Evolutionary conservation across 257 asterid genomes (phyloP).

Genomic region (Nicotiana obtusifolia): DNA sequence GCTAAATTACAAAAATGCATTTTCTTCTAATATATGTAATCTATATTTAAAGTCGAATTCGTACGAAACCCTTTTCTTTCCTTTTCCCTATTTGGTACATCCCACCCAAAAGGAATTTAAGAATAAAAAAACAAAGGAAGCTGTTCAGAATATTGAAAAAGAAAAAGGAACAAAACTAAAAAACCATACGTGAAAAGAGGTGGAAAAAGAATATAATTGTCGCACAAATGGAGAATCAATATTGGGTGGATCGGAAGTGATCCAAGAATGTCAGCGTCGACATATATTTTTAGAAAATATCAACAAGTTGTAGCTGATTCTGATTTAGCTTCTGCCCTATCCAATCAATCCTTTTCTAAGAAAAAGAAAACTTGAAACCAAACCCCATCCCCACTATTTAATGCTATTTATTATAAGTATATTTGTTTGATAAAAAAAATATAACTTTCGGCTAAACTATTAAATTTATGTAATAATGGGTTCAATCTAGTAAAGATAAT

Average conservation of each 20-base stretch:
- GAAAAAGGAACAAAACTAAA: neutral
- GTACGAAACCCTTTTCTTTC: neutral
- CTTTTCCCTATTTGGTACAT: neutral
- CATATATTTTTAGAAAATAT: neutral
- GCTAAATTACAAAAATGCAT: neutral
- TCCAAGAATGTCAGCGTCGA: slow-evolving; percentile 14
- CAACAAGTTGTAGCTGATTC: neutral
- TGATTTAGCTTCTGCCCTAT: neutral
- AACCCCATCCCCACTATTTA: neutral
- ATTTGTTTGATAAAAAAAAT: no score
- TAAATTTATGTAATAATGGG: no score
- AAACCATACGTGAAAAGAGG: neutral
- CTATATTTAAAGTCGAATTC: neutral
- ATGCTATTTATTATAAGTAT: neutral
- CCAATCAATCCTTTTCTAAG: neutral
- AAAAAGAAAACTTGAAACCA: neutral
- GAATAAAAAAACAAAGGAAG: neutral
- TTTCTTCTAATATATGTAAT: neutral
- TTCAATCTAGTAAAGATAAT: no score
- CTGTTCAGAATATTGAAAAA: neutral
- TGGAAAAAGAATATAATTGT: slow-evolving; percentile 14
- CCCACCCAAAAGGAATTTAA: neutral
- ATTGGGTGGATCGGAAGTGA: slow-evolving; percentile 2
- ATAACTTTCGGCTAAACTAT: no score
- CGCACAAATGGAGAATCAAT: slow-evolving; percentile 6